These are phyloP conservation scores for Arctium lappa DNA, from an alignment of 129 eudicot genomes.

Conservation along the genomic window DNA sequence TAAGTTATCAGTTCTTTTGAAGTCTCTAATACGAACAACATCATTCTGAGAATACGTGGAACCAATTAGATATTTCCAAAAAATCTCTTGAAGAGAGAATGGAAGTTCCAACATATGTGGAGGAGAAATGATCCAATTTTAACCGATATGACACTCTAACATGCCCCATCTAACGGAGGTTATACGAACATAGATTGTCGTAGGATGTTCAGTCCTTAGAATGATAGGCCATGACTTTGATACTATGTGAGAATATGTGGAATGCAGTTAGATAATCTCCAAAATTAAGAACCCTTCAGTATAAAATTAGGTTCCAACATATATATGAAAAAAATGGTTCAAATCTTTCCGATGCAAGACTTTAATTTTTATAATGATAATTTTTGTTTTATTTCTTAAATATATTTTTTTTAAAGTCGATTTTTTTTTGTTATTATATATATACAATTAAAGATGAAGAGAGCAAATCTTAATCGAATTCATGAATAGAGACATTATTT, in stretches of 20 bases:
- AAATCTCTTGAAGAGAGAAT: not conserved
- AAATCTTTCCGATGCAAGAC: not conserved
- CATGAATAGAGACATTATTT: not conserved
- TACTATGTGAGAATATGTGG: not conserved
- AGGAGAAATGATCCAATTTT: not conserved
- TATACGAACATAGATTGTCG: not conserved
- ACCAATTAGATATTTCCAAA: not conserved
- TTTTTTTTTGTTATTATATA: not conserved
- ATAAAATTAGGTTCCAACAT: not conserved
- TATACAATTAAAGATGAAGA: not conserved
- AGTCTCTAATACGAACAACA: not conserved
- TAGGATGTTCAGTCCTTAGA: not conserved
- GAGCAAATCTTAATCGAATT: not conserved
- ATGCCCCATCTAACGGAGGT: not conserved
- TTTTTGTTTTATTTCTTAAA: not conserved
- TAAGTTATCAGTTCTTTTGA: not conserved
- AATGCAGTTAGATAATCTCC: not conserved
- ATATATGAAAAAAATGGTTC: not conserved
- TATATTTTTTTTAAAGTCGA: not conserved
- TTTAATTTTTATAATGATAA: not conserved
- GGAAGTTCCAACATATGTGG: not conserved
- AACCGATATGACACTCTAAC: not conserved
- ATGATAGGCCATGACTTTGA: not conserved
- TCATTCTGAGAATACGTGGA: not conserved
- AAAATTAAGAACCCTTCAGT: too few species aligned